Evolutionary conservation across 805 yeast genomes (phyloP).

Genomic region (Schizosaccharomyces lindneri): DNA sequence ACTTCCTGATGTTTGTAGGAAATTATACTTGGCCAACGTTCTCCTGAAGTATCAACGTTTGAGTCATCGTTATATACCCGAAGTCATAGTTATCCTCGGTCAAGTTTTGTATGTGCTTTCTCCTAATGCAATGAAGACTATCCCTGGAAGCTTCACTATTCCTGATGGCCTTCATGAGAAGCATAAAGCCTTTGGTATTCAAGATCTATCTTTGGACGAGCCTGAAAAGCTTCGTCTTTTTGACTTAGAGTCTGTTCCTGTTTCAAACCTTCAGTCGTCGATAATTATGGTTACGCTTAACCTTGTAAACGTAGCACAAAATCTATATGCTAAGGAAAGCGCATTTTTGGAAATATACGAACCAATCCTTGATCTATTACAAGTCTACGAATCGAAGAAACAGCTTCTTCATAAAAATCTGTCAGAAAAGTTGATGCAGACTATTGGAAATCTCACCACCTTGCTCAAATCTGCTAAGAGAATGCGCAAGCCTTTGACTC

Average conservation of each 20-base stretch:
- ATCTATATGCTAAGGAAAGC: conserved; percentile 12
- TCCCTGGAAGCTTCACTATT: not conserved
- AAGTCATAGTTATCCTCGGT: conserved; percentile 19
- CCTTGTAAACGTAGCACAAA: conserved; percentile 7
- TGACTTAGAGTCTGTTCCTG: not conserved
- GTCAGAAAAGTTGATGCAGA: not conserved
- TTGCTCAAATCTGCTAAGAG: conserved; percentile 23
- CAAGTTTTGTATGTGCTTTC: not conserved
- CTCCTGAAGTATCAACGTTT: conserved; percentile 49
- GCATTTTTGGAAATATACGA: conserved; percentile 12
- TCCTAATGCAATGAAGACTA: not conserved
- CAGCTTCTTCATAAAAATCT: conserved; percentile 1
- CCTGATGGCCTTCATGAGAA: not conserved
- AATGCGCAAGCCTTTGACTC: conserved; percentile 41
- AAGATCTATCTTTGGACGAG: not conserved
- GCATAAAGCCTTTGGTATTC: not conserved
- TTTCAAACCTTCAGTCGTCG: not conserved
- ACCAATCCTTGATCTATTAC: conserved; percentile 7
- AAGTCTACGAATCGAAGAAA: conserved; percentile 2
- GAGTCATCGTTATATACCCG: conserved; percentile 67
- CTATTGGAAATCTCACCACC: conserved; percentile 21
- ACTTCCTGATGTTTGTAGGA: conserved; percentile 25
- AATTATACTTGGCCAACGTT: conserved; percentile 40
- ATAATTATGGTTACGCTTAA: not conserved
- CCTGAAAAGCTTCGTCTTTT: not conserved